Percentiles rank a stretch among this genome's conserved stretches.
phyloP scores from a whole-genome alignment of 2,329 filamentous ascomycete species.

The Setomelanomma holmii region DNA sequence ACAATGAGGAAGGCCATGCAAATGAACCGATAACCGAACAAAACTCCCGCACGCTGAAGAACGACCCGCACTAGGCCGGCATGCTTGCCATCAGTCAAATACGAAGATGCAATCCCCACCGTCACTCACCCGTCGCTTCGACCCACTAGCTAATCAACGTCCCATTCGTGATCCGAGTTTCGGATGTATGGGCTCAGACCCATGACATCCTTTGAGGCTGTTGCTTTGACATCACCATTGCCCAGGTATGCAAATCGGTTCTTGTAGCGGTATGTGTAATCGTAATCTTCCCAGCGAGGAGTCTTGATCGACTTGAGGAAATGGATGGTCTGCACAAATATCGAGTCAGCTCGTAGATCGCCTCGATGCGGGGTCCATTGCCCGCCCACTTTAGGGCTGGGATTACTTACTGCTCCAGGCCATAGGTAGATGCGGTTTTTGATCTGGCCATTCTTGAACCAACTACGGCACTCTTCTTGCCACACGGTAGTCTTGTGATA shows the following conservation, averaged over 20 bases:
- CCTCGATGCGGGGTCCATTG: conserved; percentile 34
- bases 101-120: neutral
- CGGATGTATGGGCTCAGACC: conserved; percentile 56
- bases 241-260: conserved; percentile 42
- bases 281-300: conserved; percentile 55
- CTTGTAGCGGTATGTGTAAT: conserved; percentile 51
- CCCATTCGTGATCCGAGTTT: conserved; percentile 55
- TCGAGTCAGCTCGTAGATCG: conserved; percentile 31
- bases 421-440: conserved; percentile 43
- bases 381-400: neutral
- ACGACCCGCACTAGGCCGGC: neutral
- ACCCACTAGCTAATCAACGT: conserved; percentile 39
- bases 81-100: neutral
- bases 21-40: neutral
- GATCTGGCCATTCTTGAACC: conserved; percentile 44
- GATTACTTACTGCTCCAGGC: conserved; percentile 40
- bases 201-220: conserved; percentile 47
- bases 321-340: conserved; percentile 42
- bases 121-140: neutral
- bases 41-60: neutral
- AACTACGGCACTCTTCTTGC: conserved; percentile 45
- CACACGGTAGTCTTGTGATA: conserved; percentile 42
- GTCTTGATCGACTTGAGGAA: conserved; percentile 49
- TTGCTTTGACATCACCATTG: conserved; percentile 55
- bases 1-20: too few relatives aligned